phyloP scores from a whole-genome alignment of 495 filamentous ascomycete species.

The Sabuloglossum arenarium region DNA sequence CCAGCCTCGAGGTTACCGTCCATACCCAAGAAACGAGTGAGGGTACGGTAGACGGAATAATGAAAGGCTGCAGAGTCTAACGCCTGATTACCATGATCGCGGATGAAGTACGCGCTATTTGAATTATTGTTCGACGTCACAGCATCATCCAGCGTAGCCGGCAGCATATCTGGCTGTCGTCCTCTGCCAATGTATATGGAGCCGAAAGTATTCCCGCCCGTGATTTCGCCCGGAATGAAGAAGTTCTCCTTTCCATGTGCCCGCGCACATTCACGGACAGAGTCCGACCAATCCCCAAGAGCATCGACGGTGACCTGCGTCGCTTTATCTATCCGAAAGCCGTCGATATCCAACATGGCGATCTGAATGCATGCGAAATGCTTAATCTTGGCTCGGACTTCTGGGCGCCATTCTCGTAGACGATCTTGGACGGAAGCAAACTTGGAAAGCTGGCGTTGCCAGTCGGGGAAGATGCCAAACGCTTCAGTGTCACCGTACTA shows the following conservation, averaged over 20 bases:
- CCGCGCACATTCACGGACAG: constrained; percentile 21
- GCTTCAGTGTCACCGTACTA: constrained; percentile 22
- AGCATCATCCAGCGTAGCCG: constrained; percentile 12
- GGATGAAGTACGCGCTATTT: constrained; percentile 12
- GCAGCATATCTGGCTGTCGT: constrained; percentile 15
- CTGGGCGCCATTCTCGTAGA: constrained; percentile 20
- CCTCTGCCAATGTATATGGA: constrained; percentile 20
- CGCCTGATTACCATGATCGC: constrained; percentile 17
- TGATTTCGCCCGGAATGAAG: constrained; percentile 27
- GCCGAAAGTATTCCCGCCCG: constrained; percentile 18
- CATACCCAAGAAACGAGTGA: constrained; percentile 27
- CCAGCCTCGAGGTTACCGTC: constrained; percentile 24
- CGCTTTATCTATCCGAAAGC: constrained; percentile 28
- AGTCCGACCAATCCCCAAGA: constrained; percentile 22
- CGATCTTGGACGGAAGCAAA: constrained; percentile 23
- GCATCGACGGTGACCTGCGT: constrained; percentile 26
- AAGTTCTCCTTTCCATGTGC: constrained; percentile 25
- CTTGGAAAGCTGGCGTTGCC: constrained; percentile 18
- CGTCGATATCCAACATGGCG: constrained; percentile 27
- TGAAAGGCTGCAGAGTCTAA: constrained; percentile 27
- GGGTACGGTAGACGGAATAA: constrained; percentile 27
- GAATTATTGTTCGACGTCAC: constrained; percentile 14
- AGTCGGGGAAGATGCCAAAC: constrained; percentile 22
- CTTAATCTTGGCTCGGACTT: constrained; percentile 18
- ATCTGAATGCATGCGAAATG: constrained; percentile 21